Evolutionary conservation across 805 yeast species (phyloP), one percentile per base, ranked within the genome.

Genomic region (Yamadazyma endophytica): DNA sequence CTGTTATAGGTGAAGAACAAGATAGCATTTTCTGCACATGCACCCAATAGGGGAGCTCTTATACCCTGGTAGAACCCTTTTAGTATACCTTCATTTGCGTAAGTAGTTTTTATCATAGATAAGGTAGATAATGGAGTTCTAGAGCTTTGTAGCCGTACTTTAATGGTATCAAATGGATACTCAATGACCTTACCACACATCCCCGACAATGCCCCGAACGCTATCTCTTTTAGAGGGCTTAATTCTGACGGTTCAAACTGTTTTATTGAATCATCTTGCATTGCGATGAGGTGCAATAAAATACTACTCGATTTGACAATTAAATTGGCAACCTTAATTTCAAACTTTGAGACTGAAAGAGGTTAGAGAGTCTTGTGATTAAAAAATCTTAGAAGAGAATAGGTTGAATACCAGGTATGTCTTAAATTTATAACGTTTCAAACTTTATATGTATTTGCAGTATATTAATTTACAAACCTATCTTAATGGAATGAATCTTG

Each of bases 151-250:
- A 90, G 65, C 36, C 96, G 68, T 3, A 89, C 97, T 56, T 89
- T 89, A 26, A 88, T 72, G 0, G 97, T 90, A 49, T 89, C 97
- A 44, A 89, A 87, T 0, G 97, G 97, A 47, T 79, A 89, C 55
- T 89, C 97, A 9, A 89, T 73, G 18, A 82, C 46, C 52, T 89
- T 90, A 2, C 95, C 96, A 4, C 77, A 56, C 33, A 86, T 81
- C 11, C 97, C 97, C 1, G 96, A 75, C 1, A 73, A 44, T 3
- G 78, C 76, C 9, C 79, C 79, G 32, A 52, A 63, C 2, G 61
- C 44, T 14, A 75, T 54, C 39, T 75, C 79, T 35, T 60, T 61
- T 5, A 42, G 24, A 1, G 58, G 51, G 24, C 42, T 39, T 15
- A 26, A n/a, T 4, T 12, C 23, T n/a, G n/a, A n/a, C n/a, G n/a